Base-by-base conservation (phyloP, 1,284 basidiomycete species). In the Apiotrichum laibachii region DNA sequence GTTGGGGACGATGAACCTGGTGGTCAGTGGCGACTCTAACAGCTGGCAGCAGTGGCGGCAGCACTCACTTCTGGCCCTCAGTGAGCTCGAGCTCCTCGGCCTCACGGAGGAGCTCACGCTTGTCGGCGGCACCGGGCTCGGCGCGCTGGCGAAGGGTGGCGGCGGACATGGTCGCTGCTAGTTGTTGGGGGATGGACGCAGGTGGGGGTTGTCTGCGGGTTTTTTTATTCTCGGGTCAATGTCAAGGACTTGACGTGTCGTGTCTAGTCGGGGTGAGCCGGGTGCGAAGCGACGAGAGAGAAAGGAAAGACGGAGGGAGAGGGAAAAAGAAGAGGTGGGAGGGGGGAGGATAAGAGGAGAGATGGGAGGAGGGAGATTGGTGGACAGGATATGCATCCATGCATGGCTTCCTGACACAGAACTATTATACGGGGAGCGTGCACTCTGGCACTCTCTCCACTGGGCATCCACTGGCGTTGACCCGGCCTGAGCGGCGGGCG, bases 1-100 rank as follows among this genome's bases (percentile, higher is more conserved):
- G 69, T 76, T 73, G 59, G 77, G 77, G 46, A 77, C 70, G 53
- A 77, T 63, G 67, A 79, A 79, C 64, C 72, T 75, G 63, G 18
- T 5, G 45, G 51, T 53, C 19, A 53, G 53, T 5, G 21, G 19
- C 22, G 5, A 9, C 22, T 31, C 22, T 16, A 26, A 2, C 26
- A 22, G 10, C 40, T 46, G 39, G 46, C 45, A 42, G 55, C 42
- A 26, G 19, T 19, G 7, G 34, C 34, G 34, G 12, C 15, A 16
- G 15, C 34, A 72, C 72, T 56, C 66, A 76, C 72, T 72, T 71
- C 63, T 77, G 66, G 49, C 70, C 72, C 64, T 76, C 72, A 49
- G 70, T 64, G 50, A 72, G 53, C 63, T 79, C 76, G 57, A 70
- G 70, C 53, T 74, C 70, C 53, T 75, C 76, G 35, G 73, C 76